Base-by-base conservation (phyloP, 306 rosid species). In the Casuarina equisetifolia region DNA sequence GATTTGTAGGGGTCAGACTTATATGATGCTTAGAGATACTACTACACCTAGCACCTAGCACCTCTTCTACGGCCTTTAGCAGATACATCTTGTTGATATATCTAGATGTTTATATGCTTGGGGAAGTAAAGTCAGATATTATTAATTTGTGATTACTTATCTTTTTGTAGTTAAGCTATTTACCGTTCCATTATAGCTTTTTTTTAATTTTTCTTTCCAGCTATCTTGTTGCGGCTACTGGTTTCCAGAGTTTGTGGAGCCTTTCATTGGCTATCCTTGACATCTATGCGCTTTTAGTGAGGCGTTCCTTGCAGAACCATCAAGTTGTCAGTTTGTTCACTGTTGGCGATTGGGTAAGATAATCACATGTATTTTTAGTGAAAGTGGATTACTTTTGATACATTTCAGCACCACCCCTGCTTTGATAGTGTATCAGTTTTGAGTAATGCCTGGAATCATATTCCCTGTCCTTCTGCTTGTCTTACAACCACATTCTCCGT, bases 291-390 rank as follows among this genome's bases (percentile, higher is more conserved):
- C 90, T 92, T 72, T 79, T 89, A 57, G 97, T 94, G 12, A 81
- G 84, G 83, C 91, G 95, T 2, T 84, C 93, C 46, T 86, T 94
- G 86, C 97, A 89, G 79, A 94, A 90, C 79, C 76, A 79, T 57
- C 84, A 53, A 79, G 80, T 86, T 70, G 86, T 92, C 76, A 66
- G 86, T 74, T 78, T 91, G 54, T 94, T 94, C 76, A 82, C 98
- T 48, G 42, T 94, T 69, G 98, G 98, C 15, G 98, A 94, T 73
- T 97, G 98, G 91, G 98, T 92, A 90, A 86, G 93, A 81, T 69
- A 75, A 59, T 74, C 49, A 38, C 50, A 55, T 32, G 16, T 20
- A n/a, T 59, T 59, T 58, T 53, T 51, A 45, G 70, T 44, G 45
- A 69, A 50, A n/a, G 51, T 70, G 53, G 16, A 11, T 69, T 79